Evolutionary conservation across 2,329 filamentous ascomycete genomes (phyloP), one percentile per base, ranked within the genome.

Genomic region (Xylariomycetidae sp.): DNA sequence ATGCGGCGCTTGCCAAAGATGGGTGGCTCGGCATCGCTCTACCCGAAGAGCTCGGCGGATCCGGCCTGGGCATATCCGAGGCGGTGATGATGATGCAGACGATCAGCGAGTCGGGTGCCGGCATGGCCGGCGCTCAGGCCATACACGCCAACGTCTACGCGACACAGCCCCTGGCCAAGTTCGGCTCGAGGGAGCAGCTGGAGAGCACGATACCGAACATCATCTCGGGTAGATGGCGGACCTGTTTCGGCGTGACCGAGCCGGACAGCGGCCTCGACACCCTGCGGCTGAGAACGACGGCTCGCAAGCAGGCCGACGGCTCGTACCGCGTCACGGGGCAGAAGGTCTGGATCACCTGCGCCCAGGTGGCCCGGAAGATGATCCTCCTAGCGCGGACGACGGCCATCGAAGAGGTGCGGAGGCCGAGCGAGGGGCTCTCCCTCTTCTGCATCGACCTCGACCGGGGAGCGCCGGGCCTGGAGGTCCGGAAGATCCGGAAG

Each of bases 311-410:
- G 23, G 35, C 41, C 3, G 73, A 77, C 14, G 74, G 74, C 11
- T 70, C 66, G 4, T 94, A 89, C 54, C 66, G 62, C 2, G 70
- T 94, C 9, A 76, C 76, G 0, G 86, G 87, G 0, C 85, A 90
- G 54, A 94, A 94, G 63, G 89, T 90, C 34, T 94, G 87, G 87
- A 94, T 92, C 34, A 86, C 85, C 0, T 89, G 79, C 33, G 87
- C 87, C 0, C 85, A 94, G 54, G 82, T 90, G 1, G 86, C 87
- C 0, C 71, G 72, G 4, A 86, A 87, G 50, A 94, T 94, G 86
- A 80, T 94, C 4, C 69, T 94, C 0, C 71, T 94, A 0, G 85
- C 85, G 0, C 75, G 87, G 1, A 94, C 86, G 0, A 86, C 79
- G 0, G 74, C 82, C 0, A 46, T 82, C 0, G 80, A 86, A 31